Evolutionary conservation across 495 filamentous ascomycete genomes (phyloP), one percentile per base, ranked within the genome.

Genomic region (Aspergillus carlsbadensis): DNA sequence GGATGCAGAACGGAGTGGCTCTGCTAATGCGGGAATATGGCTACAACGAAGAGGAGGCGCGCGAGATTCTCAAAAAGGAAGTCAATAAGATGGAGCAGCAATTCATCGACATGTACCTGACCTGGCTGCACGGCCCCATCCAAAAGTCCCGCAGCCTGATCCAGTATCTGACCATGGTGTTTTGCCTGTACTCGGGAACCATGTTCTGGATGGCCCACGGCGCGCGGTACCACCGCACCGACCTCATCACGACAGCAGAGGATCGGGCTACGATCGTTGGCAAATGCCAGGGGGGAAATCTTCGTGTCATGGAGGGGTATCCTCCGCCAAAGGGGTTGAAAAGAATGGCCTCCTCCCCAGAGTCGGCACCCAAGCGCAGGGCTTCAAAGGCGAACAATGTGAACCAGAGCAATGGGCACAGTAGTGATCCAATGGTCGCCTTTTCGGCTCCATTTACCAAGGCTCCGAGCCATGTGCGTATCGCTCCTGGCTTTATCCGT

Each of bases 21-120:
- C 15, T 47, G 14, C 14, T 47, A n/a, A 47, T 47, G 44, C 26
- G 44, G 14, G 44, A 47, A 29, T 47, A 47, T 24, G 44, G 44
- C 5, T 47, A 47, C 18, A 35, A 26, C 1, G 44, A 47, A 15
- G 26, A 34, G 14, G 44, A 47, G n/a, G 44, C 44, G 6, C 6
- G 15, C 26, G 11, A 3, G 3, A 47, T 47, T 29, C 0, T 34
- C 1, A 47, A n/a, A 20, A 14, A 33, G 29, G 29, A 47, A 8
- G 20, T 47, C n/a, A 34, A 20, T 26, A 18, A 20, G 10, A 13
- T n/a, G 10, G 44, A 47, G 26, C 11, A 35, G 26, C 5, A 34
- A 3, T 6, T 13, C n/a, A 47, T 47, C 14, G 44, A 34, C 15
- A 10, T 26, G n/a, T 47, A 34, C 14, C 5, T 1, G 5, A 14